Base-by-base conservation (phyloP, 2,329 filamentous ascomycete species). In the Ilyonectria robusta region DNA sequence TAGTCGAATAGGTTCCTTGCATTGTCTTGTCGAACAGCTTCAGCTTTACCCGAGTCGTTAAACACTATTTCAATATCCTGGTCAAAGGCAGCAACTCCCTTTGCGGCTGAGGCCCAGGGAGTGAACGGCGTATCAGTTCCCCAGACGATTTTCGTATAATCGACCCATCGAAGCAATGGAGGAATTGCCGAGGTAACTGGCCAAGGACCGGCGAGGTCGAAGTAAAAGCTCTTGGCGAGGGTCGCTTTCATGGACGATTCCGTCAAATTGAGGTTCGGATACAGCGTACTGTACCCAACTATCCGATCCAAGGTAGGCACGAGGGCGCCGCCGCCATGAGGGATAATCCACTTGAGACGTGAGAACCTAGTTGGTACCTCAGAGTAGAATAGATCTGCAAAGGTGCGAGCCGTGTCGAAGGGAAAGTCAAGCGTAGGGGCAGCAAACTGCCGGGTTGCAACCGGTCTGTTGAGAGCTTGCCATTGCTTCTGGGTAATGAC, bases 231-330 rank as follows among this genome's bases (percentile, higher is more conserved):
- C 0, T 50, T 46, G 0, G 59, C 37, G 0, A 76, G 62, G 4
- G 64, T 70, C 1, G 51, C 63, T 13, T 60, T 70, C 50, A 76
- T 26, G 1, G 40, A 55, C 1, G 89, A 85, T 4, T 67, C 72
- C 1, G 73, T 78, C 2, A 70, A 42, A 19, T 67, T 75, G 11
- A 54, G n/a, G 3, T 61, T 31, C 15, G 64, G 64, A 40, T 50
- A 67, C 10, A 72, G 62, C 42, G 77, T 26, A 23, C 54, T 35
- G 4, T 54, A 23, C 3, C 44, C n/a, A 13, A 57, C 9, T 4
- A 65, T 50, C 3, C 75, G 63, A 7, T 77, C 74, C 1, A 76
- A 19, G 0, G 73, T 75, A 3, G 75, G 70, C 2, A 76, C 51
- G 3, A 77, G 67, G 1, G 65, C 75, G 8, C 75, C 75, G 0